Percentiles rank a stretch among this genome's conserved stretches.
Evolutionary conservation across 495 filamentous ascomycete genomes (phyloP).

Genomic region (Hypoxylon crocopeplum): DNA sequence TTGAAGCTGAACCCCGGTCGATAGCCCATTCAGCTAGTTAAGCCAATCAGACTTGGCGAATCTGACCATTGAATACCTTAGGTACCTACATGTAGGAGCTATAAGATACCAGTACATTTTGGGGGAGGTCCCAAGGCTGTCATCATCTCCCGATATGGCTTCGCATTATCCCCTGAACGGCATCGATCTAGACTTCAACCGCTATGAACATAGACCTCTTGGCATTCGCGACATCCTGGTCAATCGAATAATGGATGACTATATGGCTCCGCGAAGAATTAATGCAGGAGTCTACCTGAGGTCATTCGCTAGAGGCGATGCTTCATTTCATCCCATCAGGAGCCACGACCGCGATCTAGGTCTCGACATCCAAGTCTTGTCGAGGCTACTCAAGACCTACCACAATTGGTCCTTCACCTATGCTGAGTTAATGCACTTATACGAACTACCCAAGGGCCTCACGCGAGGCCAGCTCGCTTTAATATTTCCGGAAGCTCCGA

Average conservation of each 20-base stretch:
- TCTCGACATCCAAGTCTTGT: constrained; percentile 39
- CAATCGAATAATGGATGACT: constrained; percentile 46
- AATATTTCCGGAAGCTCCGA: neutral
- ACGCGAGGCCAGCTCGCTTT: neutral
- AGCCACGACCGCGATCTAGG: constrained; percentile 28
- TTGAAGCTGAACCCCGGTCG: too few relatives aligned
- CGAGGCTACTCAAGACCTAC: constrained; percentile 33
- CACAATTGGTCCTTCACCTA: constrained; percentile 5
- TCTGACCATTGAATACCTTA: too few relatives aligned
- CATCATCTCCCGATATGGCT: constrained; percentile 21
- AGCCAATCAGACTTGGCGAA: too few relatives aligned
- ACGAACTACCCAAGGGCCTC: too few relatives aligned
- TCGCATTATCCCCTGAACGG: constrained; percentile 48
- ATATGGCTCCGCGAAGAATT: constrained; percentile 35
- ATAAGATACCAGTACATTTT: too few relatives aligned
- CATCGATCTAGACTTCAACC: constrained; percentile 40
- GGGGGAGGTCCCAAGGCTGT: neutral
- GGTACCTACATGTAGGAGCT: too few relatives aligned
- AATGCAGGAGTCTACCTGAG: constrained; percentile 20
- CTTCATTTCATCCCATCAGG: constrained; percentile 21
- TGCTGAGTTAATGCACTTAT: too few relatives aligned
- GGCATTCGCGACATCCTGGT: constrained; percentile 44
- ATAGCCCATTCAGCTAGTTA: too few relatives aligned
- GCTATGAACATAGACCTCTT: constrained; percentile 44
- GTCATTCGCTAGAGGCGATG: neutral